These are phyloP conservation scores for Huntiella bhutanensis DNA, from an alignment of 2,329 filamentous ascomycete genomes.

Conservation along the genomic window DNA sequence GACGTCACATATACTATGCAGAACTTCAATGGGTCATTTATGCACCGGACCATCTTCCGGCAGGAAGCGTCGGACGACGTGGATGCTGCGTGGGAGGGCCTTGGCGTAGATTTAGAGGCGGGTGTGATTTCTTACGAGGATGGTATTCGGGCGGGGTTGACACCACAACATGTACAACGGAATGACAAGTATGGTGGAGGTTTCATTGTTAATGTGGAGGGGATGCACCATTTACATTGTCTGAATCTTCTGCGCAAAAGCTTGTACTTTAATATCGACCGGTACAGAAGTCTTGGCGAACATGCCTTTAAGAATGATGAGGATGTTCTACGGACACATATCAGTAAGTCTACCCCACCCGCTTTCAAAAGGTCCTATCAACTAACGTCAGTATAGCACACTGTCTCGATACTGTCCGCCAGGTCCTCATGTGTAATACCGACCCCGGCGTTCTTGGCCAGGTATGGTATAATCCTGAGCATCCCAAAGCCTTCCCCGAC, in stretches of 20 bases:
- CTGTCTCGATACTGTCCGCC: constrained; percentile 41
- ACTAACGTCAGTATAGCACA: constrained; percentile 23
- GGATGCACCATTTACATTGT: constrained; percentile 38
- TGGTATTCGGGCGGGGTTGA: constrained; percentile 31
- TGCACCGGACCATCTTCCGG: constrained; percentile 34
- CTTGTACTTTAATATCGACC: constrained; percentile 38
- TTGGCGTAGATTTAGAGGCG: constrained; percentile 24
- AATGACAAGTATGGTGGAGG: constrained; percentile 36
- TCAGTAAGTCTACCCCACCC: constrained; percentile 22
- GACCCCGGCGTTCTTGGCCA: constrained; percentile 42
- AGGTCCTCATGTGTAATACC: constrained; percentile 43
- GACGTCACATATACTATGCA: constrained; percentile 18
- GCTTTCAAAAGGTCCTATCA: not conserved
- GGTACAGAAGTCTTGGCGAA: constrained; percentile 30
- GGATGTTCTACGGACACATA: constrained; percentile 33
- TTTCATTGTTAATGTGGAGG: constrained; percentile 37
- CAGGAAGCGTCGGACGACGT: constrained; percentile 30
- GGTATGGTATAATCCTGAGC: constrained; percentile 32
- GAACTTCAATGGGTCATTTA: constrained; percentile 36
- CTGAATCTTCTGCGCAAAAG: constrained; percentile 41
- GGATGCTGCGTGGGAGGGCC: constrained; percentile 34
- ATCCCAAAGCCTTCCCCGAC: constrained; percentile 35
- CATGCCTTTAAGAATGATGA: constrained; percentile 38
- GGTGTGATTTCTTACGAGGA: constrained; percentile 30
- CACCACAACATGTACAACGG: constrained; percentile 34